phyloP scores from a whole-genome alignment of 2,329 filamentous ascomycete species.

The Leptographium galeiforme region DNA sequence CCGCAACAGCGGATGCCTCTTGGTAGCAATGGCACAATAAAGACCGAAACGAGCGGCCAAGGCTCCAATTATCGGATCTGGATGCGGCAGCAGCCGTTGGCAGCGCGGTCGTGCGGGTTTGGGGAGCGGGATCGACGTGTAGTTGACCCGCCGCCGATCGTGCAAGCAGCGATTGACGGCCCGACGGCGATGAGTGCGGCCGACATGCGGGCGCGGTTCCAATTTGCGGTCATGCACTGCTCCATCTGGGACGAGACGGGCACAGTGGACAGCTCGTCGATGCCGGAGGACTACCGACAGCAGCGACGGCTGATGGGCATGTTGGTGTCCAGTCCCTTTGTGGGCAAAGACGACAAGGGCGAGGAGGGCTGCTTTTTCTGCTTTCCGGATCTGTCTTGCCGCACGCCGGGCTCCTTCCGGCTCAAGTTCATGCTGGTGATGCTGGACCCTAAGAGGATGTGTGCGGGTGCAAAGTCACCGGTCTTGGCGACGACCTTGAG shows the following conservation, averaged over 20 bases:
- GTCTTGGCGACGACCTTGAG: constrained; percentile 43
- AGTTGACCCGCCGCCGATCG: constrained; percentile 72
- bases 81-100: constrained; percentile 65
- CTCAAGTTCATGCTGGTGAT: constrained; percentile 63
- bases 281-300: constrained; percentile 58
- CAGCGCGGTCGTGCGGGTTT: constrained; percentile 69
- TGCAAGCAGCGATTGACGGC: constrained; percentile 56
- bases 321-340: constrained; percentile 62
- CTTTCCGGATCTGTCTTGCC: constrained; percentile 69
- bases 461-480: constrained; percentile 36
- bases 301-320: constrained; percentile 71
- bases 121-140: constrained; percentile 71
- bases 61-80: constrained; percentile 29
- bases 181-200: constrained; percentile 28
- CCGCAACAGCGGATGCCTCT: background rate
- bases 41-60: background rate
- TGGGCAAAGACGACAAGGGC: constrained; percentile 60
- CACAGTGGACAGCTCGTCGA: constrained; percentile 52
- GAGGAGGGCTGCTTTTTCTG: constrained; percentile 73
- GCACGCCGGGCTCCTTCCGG: constrained; percentile 62
- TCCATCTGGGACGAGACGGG: constrained; percentile 61
- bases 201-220: constrained; percentile 41
- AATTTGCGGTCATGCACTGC: constrained; percentile 61
- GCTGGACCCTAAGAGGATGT: constrained; percentile 48
- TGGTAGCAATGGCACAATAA: background rate